Evolutionary conservation across 2,329 filamentous ascomycete genomes (phyloP), one percentile per base, ranked within the genome.

Genomic region (Aspergillus vadensis): DNA sequence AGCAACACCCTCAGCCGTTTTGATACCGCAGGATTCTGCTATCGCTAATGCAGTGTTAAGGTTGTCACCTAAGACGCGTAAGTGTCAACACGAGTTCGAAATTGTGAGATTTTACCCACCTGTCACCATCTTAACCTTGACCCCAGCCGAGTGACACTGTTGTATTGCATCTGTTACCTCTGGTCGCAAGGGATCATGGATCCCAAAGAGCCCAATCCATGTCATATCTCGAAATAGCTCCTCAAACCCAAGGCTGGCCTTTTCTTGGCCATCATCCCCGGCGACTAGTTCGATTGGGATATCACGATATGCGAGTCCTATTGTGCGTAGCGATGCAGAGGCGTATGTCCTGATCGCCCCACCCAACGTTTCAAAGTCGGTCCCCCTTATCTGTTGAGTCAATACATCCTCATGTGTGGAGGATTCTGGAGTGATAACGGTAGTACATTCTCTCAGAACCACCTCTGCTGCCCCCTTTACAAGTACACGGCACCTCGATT

Each of bases 11-110:
- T 72, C 86, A 19, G 73, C 70, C n/a, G 75, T 79, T 6, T 80
- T 81, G 73, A 91, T 90, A 44, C 89, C 89, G 63, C 89, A 91
- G 63, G 91, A 86, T 5, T 79, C 82, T 2, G 89, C 88, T 65
- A 91, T 91, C 5, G 89, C 88, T 53, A 84, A 84, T 3, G 88
- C 89, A n/a, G 89, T 91, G 9, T 86, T 79, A 63, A 90, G 79
- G 68, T 90, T 90, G 73, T 90, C 87, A 61, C 71, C 87, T 52
- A 14, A 19, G 86, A 88, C 47, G 89, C 86, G 86, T 89, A 88
- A 63, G 86, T 85, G 36, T 89, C 86, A 49, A 84, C 80, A 21
- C 90, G 86, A 30, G 4, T 51, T 87, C 87, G 23, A 88, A 88
- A 36, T 81, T 81, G 64, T 87, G 84, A 10, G 27, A 50, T 10